Base-by-base conservation (phyloP, 1,284 basidiomycete species). In the Rhizoctonia solani region DNA sequence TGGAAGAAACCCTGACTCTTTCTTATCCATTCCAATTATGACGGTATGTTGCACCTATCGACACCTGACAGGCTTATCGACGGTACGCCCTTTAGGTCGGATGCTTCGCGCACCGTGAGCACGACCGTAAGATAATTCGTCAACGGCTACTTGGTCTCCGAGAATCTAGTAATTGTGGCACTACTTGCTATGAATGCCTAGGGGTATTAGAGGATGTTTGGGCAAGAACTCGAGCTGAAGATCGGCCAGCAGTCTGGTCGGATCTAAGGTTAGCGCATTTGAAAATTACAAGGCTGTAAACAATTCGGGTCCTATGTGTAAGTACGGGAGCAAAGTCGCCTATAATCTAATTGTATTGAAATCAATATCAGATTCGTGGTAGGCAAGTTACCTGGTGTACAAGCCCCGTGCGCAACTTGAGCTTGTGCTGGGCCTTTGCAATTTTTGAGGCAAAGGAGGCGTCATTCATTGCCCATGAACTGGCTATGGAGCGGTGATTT, bases 1-100 rank as follows among this genome's bases (percentile, higher is more conserved):
- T 19, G 54, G 54, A 19, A 21, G 54, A 6, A 56, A 13, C n/a
- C 54, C 54, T 9, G 54, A 56, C 27, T 23, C 23, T 13, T 56
- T 56, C 23, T 25, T 56, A 23, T 11, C 32, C 14, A 14, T 56
- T 8, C 54, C 54, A 44, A 44, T 56, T 21, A 41, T 23, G 23
- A 19, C 19, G 8, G 54, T 56, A 27, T 5, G 54, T 14, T 44
- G 27, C 32, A n/a, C 29, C n/a, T 39, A 34, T 19, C 21, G 6
- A 19, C 6, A 6, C 6, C 19, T 11, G 9, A 46, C 6, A 46
- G 11, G 9, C 6, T 6, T 21, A 46, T 11, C 44, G 19, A 9
- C 21, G 6, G 8, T 21, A 19, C n/a, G 19, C 50, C 21, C 19
- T 19, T 8, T 41, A 56, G 54, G 37, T 16, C 23, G 54, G 54